Percentiles rank a stretch among this genome's conserved stretches.
phyloP scores from a whole-genome alignment of 2,329 filamentous ascomycete species.

The Westerdykella aurantiaca region DNA sequence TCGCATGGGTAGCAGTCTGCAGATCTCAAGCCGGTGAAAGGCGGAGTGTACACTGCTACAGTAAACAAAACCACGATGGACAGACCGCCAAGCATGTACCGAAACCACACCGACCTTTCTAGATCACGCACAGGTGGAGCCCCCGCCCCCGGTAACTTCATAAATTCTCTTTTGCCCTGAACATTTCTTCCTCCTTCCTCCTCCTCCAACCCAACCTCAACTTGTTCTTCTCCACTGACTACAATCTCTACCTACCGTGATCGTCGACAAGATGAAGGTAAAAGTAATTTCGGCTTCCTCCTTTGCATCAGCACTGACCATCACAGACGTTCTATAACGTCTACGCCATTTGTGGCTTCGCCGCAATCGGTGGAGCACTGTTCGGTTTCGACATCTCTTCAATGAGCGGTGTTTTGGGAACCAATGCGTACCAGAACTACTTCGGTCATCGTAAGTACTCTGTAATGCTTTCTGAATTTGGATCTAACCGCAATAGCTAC shows the following conservation, averaged over 20 bases:
- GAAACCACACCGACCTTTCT: too few species aligned
- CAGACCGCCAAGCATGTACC: too few species aligned
- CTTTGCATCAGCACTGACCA: constrained; percentile 1
- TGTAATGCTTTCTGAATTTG: background rate
- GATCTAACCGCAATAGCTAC: constrained; percentile 15
- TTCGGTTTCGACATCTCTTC: constrained; percentile 39
- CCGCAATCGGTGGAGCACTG: constrained; percentile 49
- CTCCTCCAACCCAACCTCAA: background rate
- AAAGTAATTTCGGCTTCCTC: background rate
- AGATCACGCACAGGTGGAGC: too few species aligned
- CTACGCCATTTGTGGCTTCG: constrained; percentile 57
- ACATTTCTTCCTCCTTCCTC: background rate
- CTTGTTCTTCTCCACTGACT: background rate
- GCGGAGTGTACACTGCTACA: background rate
- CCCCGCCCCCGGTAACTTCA: too few species aligned
- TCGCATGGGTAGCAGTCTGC: constrained; percentile 3
- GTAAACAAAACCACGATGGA: too few species aligned
- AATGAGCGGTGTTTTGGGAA: constrained; percentile 37
- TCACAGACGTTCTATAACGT: constrained; percentile 43
- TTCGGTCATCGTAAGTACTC: constrained; percentile 25
- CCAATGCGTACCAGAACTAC: constrained; percentile 35
- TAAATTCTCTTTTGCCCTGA: background rate
- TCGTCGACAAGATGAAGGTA: constrained; percentile 26
- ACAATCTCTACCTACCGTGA: background rate
- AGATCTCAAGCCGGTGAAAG: background rate